These are phyloP conservation scores for Coprinopsis sp. DNA, from an alignment of 768 basidiomycete genomes.

Conservation along the genomic window DNA sequence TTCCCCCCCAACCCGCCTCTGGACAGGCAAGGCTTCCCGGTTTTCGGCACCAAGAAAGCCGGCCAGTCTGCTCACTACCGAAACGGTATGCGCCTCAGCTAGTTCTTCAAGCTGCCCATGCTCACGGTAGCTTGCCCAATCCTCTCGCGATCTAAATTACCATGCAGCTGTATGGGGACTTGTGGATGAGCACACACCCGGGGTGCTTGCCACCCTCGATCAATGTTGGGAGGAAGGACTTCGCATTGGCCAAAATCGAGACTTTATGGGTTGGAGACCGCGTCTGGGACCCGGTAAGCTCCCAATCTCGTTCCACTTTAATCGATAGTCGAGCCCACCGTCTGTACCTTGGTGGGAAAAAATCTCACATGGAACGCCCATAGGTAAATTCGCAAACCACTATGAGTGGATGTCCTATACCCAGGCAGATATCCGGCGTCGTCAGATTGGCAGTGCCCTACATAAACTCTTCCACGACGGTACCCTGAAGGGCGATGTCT, in stretches of 20 bases:
- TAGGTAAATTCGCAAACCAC: slow-evolving; percentile 43
- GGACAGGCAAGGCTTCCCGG: slow-evolving; percentile 52
- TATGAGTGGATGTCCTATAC: slow-evolving; percentile 76
- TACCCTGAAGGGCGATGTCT: slow-evolving; percentile 51
- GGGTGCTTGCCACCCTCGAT: slow-evolving; percentile 46
- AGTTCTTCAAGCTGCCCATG: background rate
- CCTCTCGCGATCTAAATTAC: background rate
- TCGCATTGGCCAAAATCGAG: slow-evolving; percentile 38
- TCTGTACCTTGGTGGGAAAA: too few relatives aligned
- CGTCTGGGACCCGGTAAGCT: slow-evolving; percentile 52
- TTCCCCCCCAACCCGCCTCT: slow-evolving; percentile 43
- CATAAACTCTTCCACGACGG: slow-evolving; percentile 60
- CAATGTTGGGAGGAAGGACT: slow-evolving; percentile 65
- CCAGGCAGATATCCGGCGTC: slow-evolving; percentile 64
- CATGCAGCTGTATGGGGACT: slow-evolving; percentile 49
- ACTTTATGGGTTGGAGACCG: slow-evolving; percentile 58
- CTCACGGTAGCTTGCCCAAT: background rate
- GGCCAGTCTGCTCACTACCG: slow-evolving; percentile 78
- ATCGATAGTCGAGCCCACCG: background rate
- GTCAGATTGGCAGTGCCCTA: slow-evolving; percentile 70
- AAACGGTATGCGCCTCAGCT: slow-evolving; percentile 42
- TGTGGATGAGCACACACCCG: slow-evolving; percentile 46
- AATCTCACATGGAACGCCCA: background rate
- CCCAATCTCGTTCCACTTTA: slow-evolving; percentile 35
- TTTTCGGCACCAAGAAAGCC: slow-evolving; percentile 74